Conservation (phyloP, 2,329 filamentous ascomycete species). For the Fusarium devonianum region DNA sequence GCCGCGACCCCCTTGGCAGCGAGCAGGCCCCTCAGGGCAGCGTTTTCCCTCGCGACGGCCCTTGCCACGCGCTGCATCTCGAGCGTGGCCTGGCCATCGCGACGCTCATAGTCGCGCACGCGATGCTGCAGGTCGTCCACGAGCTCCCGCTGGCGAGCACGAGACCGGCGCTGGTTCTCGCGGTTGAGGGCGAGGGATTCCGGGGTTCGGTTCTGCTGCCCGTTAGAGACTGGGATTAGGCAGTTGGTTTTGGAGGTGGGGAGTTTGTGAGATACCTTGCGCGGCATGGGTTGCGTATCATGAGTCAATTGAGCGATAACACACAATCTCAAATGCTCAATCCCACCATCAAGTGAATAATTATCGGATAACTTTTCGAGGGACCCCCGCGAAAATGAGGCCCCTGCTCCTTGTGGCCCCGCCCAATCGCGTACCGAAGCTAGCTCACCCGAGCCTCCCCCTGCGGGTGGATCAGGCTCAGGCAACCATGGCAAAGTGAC, state of each 20-base stretch:
- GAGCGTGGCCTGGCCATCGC: slow-evolving; percentile 52
- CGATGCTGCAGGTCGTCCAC: slow-evolving; percentile 52
- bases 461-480: too few species aligned
- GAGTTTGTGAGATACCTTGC: slow-evolving; percentile 13
- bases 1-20: slow-evolving; percentile 26
- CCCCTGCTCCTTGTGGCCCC: too few species aligned
- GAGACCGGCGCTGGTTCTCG: slow-evolving; percentile 56
- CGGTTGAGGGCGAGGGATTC: slow-evolving; percentile 45
- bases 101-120: slow-evolving; percentile 52
- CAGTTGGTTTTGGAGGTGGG: background rate
- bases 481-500: too few species aligned
- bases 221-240: slow-evolving; percentile 5
- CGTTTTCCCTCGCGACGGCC: slow-evolving; percentile 53
- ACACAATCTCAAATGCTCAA: too few species aligned
- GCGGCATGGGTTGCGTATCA: slow-evolving; percentile 26
- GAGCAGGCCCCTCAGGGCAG: slow-evolving; percentile 45
- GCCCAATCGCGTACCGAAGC: too few species aligned
- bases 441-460: too few species aligned
- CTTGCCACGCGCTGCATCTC: slow-evolving; percentile 58
- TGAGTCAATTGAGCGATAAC: too few species aligned
- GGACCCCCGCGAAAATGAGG: too few species aligned
- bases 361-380: too few species aligned
- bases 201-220: slow-evolving; percentile 30
- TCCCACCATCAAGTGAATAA: too few species aligned
- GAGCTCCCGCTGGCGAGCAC: slow-evolving; percentile 54